Percentiles rank a stretch among this genome's conserved stretches.
phyloP scores from a whole-genome alignment of 192 early-diverging fungal species.

The Coemansia sp. region DNA sequence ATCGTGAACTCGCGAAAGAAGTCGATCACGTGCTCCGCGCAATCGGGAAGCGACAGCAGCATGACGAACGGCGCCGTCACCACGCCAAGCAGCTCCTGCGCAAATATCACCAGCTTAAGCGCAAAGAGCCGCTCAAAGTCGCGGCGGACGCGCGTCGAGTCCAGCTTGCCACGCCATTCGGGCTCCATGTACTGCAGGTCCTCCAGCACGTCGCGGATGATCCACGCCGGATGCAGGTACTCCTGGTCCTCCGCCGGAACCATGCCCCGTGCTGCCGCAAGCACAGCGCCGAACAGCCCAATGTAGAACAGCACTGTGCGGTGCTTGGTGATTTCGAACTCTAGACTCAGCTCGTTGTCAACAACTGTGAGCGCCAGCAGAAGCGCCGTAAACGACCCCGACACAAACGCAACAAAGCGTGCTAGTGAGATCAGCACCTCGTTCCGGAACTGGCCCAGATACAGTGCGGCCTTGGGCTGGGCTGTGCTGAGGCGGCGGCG shows the following conservation, averaged over 20 bases:
- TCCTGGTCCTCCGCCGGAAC: conserved; percentile 77
- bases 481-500: conserved; percentile 71
- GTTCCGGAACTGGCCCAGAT: conserved; percentile 90
- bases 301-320: conserved; percentile 93
- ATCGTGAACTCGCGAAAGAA: conserved; percentile 96
- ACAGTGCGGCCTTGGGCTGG: conserved; percentile 73
- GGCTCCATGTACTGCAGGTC: conserved; percentile 89
- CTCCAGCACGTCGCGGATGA: conserved; percentile 76
- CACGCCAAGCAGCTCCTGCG: conserved; percentile 80
- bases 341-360: conserved; percentile 83
- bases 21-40: conserved; percentile 79
- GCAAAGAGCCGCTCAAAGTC: conserved; percentile 81
- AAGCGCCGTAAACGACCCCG: conserved; percentile 86
- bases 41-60: conserved; percentile 70
- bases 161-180: conserved; percentile 79
- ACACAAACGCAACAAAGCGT: conserved; percentile 85
- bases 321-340: conserved; percentile 88
- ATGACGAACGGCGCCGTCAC: conserved; percentile 83
- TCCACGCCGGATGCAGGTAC: conserved; percentile 77
- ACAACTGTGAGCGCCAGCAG: conserved; percentile 79
- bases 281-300: conserved; percentile 81
- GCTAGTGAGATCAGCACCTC: conserved; percentile 75
- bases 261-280: conserved; percentile 78
- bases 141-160: conserved; percentile 80
- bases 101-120: conserved; percentile 74